Evolutionary conservation across 768 basidiomycete genomes (phyloP).

Genomic region (Trametes gibbosa): DNA sequence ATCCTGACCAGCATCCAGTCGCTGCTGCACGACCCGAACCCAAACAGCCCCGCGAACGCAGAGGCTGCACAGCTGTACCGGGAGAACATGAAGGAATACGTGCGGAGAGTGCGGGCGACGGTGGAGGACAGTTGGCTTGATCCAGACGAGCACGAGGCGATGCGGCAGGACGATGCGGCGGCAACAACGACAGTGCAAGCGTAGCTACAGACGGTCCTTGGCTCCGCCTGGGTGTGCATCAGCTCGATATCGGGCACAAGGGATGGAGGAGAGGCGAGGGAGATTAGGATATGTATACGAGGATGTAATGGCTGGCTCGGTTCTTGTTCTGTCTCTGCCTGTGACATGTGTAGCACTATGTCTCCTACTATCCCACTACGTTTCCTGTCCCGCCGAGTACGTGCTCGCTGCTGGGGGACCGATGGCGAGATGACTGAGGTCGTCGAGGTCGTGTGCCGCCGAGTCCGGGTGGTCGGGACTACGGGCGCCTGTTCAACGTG

Average conservation of each 20-base stretch:
- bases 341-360: constrained; percentile 9
- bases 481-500: background rate
- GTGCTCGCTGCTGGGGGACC: background rate
- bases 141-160: constrained; percentile 62
- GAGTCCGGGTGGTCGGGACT: background rate
- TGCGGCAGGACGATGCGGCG: constrained; percentile 35
- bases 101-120: constrained; percentile 86
- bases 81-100: constrained; percentile 99
- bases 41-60: constrained; percentile 96
- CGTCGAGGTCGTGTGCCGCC: background rate
- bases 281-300: background rate
- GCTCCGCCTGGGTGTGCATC: background rate
- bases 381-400: too few species aligned
- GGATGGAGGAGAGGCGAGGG: background rate
- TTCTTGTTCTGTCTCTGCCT: background rate
- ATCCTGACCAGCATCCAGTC: constrained; percentile 97
- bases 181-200: background rate
- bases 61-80: constrained; percentile 96
- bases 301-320: background rate
- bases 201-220: background rate
- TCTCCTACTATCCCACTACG: background rate
- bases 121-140: constrained; percentile 97
- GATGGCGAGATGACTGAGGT: background rate
- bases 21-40: constrained; percentile 95
- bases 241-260: background rate